Evolutionary conservation across 495 filamentous ascomycete species (phyloP), one percentile per base, ranked within the genome.

Genomic region (Trypethelium eluteriae): DNA sequence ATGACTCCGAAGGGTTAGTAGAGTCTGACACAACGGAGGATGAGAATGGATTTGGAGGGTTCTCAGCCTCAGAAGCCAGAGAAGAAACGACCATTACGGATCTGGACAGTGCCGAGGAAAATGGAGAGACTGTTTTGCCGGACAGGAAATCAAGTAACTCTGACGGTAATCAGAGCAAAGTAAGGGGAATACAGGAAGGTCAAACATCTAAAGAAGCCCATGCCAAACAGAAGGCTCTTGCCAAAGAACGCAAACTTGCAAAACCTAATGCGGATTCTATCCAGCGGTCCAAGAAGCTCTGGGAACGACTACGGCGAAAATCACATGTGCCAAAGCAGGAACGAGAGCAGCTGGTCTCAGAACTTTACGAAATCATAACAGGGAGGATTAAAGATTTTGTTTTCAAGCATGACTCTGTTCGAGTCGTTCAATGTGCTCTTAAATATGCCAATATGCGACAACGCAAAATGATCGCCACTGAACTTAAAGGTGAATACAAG

Each of bases 321-420:
- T 95, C 92, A 9, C 90, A 96, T 71, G 89, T 97, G 1, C 88
- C 90, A 18, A 81, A 83, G 65, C 89, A 92, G 49, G 91, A 98
- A 76, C 82, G 95, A 64, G 89, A 93, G 75, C 83, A 87, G 74
- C 83, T 98, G 25, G 88, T 98, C 39, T 84, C 84, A 34, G 93
- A 98, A 80, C 82, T 98, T 5, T 96, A 92, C 75, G 84, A 86
- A 62, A 93, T 98, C 70, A 89, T 96, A 72, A 95, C 89, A 5
- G 92, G 92, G 32, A 83, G 87, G 18, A 87, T 98, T 71, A 91
- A 91, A 74, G 95, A 97, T 62, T 96, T 96, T 68, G 93, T 96
- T 35, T 89, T 99, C 80, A 99, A 98, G 81, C 95, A 99, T 76
- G 95, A 99, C 73, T 90, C 92, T 10, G 94, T 96, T 35, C 84